These are phyloP conservation scores for Hanseniaspora clermontiae DNA, from an alignment of 805 yeast species.

Conservation along the genomic window DNA sequence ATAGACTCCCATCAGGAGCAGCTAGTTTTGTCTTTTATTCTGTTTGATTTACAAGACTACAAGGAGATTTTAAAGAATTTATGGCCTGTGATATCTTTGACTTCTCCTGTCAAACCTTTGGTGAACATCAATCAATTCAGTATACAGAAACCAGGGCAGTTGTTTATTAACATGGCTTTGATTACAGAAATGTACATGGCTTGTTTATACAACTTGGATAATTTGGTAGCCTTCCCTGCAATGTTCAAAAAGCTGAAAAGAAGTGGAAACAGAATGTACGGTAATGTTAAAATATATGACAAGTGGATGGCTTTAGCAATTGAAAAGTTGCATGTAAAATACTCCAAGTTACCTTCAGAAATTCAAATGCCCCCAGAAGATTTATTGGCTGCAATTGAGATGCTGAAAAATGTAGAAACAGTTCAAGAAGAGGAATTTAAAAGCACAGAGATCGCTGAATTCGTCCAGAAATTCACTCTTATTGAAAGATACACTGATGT, in stretches of 20 bases:
- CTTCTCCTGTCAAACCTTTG: conserved; percentile 54
- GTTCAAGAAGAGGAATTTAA: background rate
- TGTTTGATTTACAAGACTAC: background rate
- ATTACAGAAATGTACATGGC: conserved; percentile 55
- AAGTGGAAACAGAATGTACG: conserved; percentile 62
- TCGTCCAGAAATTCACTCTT: background rate
- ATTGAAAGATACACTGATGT: background rate
- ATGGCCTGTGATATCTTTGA: conserved; percentile 43
- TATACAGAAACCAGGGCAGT: conserved; percentile 82
- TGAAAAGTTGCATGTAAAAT: background rate
- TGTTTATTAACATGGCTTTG: conserved; percentile 61
- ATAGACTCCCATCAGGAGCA: conserved; percentile 1
- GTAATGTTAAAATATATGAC: conserved; percentile 15
- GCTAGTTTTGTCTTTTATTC: background rate
- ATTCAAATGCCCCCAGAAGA: background rate
- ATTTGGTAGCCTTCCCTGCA: conserved; percentile 44
- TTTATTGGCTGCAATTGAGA: background rate
- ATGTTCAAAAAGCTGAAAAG: conserved; percentile 67
- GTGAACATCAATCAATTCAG: conserved; percentile 91
- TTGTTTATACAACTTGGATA: conserved; percentile 40
- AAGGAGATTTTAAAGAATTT: background rate
- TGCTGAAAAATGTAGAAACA: background rate
- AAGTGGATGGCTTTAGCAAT: background rate
- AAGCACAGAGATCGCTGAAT: background rate
- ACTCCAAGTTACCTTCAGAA: background rate